These are phyloP conservation scores for Clavispora santaluciae DNA, from an alignment of 805 yeast species.

Conservation along the genomic window DNA sequence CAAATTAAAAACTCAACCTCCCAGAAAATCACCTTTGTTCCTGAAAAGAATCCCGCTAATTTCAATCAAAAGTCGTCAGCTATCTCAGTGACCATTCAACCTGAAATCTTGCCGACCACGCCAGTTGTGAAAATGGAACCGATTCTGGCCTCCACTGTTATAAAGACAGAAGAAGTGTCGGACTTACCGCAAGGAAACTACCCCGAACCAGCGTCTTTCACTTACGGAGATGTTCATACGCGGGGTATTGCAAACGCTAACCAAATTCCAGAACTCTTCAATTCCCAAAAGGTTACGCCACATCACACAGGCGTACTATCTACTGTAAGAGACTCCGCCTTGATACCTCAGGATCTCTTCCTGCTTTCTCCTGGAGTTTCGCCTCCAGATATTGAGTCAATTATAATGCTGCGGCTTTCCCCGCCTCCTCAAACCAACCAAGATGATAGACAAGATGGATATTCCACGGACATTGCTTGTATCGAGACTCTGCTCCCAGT, in stretches of 20 bases:
- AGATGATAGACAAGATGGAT: constrained; percentile 1
- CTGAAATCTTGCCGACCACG: too few species aligned
- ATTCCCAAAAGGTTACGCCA: too few species aligned
- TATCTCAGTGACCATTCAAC: neutral
- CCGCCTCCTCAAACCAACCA: neutral
- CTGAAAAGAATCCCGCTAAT: neutral
- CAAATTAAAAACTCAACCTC: neutral
- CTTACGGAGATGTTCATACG: too few species aligned
- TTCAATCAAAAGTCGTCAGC: neutral
- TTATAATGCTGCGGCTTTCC: neutral
- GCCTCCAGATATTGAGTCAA: neutral
- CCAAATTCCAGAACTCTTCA: too few species aligned
- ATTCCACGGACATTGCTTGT: constrained; percentile 9
- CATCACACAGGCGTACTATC: too few species aligned
- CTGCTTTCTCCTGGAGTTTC: neutral
- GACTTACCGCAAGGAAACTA: too few species aligned
- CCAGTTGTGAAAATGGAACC: too few species aligned
- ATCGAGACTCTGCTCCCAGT: constrained; percentile 8
- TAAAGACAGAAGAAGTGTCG: too few species aligned
- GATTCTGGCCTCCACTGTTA: too few species aligned
- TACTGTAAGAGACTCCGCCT: neutral
- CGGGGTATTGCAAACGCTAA: too few species aligned
- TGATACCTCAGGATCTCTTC: neutral
- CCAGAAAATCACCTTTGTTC: neutral
- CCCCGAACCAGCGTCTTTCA: too few species aligned